These are phyloP conservation scores for Rhodamnia rubescens DNA, from an alignment of 345 rosid species.

Conservation along the genomic window DNA sequence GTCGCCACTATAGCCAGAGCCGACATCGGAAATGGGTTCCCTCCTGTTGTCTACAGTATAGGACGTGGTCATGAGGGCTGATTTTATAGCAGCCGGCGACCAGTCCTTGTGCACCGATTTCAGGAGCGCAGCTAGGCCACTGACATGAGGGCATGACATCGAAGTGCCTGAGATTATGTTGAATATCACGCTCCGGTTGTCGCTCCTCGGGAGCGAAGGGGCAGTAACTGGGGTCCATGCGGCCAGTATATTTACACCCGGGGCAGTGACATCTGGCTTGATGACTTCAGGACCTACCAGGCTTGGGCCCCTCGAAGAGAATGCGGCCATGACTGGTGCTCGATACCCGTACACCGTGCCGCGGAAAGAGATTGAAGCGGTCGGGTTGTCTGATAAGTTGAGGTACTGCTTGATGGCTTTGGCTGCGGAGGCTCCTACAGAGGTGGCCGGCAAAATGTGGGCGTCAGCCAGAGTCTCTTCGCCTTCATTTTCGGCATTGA, in stretches of 20 bases:
- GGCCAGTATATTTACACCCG: conserved; percentile 70
- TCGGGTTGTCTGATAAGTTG: conserved; percentile 27
- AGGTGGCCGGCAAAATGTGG: conserved; percentile 51
- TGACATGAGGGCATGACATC: conserved; percentile 80
- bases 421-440: conserved; percentile 39
- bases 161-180: conserved; percentile 78
- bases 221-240: conserved; percentile 55
- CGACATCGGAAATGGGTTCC: conserved; percentile 17
- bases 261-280: conserved; percentile 78
- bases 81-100: conserved; percentile 85
- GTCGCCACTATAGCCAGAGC: conserved; percentile 12
- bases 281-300: conserved; percentile 36
- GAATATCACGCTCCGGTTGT: conserved; percentile 49
- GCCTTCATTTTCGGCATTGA: conserved; percentile 33
- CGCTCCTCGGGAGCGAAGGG: conserved; percentile 35
- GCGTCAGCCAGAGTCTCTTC: conserved; percentile 60
- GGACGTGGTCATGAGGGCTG: conserved; percentile 84
- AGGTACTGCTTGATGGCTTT: conserved; percentile 23
- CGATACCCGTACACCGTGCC: conserved; percentile 43
- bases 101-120: conserved; percentile 56
- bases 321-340: conserved; percentile 65
- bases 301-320: conserved; percentile 81
- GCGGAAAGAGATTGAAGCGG: conserved; percentile 40
- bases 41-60: conserved; percentile 35
- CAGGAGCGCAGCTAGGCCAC: conserved; percentile 65